Percentiles rank a stretch among this genome's conserved stretches.
These are phyloP conservation scores for Saturnispora bothae DNA, from an alignment of 805 yeast genomes.

Conservation along the genomic window DNA sequence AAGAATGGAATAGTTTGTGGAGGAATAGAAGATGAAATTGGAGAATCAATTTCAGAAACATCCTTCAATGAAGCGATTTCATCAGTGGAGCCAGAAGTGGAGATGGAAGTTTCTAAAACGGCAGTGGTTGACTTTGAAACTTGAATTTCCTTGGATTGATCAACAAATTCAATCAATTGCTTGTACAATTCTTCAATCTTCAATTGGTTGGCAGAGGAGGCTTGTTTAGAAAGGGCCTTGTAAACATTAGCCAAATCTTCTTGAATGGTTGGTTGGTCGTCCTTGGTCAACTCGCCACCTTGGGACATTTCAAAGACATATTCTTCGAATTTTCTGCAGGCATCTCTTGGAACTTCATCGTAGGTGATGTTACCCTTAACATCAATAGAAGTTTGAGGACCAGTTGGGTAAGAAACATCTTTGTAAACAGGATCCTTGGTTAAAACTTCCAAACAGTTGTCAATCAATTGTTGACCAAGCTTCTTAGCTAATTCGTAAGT, in stretches of 20 bases:
- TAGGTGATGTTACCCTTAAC: constrained; percentile 80
- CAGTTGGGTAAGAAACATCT: constrained; percentile 89
- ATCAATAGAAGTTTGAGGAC: constrained; percentile 85
- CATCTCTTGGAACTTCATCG: constrained; percentile 76
- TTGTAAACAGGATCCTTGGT: constrained; percentile 83
- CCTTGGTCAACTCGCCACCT: constrained; percentile 77
- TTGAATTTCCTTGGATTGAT: constrained; percentile 59
- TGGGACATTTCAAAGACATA: constrained; percentile 94
- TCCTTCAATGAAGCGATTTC: constrained; percentile 82
- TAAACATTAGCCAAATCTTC: constrained; percentile 79
- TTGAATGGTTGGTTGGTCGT: constrained; percentile 62
- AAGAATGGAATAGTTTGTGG: constrained; percentile 89
- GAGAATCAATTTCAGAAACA: constrained; percentile 55
- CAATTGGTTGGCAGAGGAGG: constrained; percentile 54
- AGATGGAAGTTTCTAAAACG: constrained; percentile 32
- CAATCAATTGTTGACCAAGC: constrained; percentile 88
- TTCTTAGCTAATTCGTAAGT: constrained; percentile 84
- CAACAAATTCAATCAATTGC: constrained; percentile 59
- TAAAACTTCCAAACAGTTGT: constrained; percentile 83
- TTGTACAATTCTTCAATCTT: constrained; percentile 66
- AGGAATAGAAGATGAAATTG: constrained; percentile 65
- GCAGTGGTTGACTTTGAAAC: constrained; percentile 51
- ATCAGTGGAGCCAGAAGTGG: constrained; percentile 40
- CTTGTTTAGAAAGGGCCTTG: constrained; percentile 69
- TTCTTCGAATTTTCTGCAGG: constrained; percentile 89